Conservation (phyloP, 495 filamentous ascomycete species). For the Daldinia concentrica region DNA sequence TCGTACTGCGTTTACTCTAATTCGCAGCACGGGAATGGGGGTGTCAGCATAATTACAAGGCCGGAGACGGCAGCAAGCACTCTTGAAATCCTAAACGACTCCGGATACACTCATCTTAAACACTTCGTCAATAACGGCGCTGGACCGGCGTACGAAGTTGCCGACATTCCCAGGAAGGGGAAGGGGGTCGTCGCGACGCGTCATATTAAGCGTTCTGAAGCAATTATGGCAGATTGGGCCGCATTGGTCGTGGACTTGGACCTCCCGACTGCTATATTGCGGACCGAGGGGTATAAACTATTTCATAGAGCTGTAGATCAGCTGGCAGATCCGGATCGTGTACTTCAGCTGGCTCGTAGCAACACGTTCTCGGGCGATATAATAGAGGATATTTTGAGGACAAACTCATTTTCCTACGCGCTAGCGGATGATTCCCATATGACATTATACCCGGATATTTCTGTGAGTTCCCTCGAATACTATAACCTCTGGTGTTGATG, state of each 20-base stretch:
- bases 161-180: conserved; percentile 51
- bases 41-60: conserved; percentile 50
- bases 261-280: conserved; percentile 46
- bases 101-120: conserved; percentile 23
- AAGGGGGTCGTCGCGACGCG: conserved; percentile 52
- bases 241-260: conserved; percentile 47
- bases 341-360: conserved; percentile 47
- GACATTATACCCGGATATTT: conserved; percentile 50
- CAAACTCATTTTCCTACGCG: conserved; percentile 51
- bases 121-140: conserved; percentile 5
- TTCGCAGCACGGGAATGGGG: conserved; percentile 47
- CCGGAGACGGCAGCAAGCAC: conserved; percentile 47
- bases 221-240: conserved; percentile 53
- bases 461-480: conserved; percentile 36
- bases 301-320: conserved; percentile 49
- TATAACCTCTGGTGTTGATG: background rate
- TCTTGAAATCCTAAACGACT: conserved; percentile 42
- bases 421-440: conserved; percentile 47
- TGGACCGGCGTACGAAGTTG: conserved; percentile 41
- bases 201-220: conserved; percentile 44
- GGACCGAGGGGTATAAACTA: conserved; percentile 44
- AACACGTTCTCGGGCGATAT: conserved; percentile 46
- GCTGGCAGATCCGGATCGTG: conserved; percentile 46
- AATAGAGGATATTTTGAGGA: conserved; percentile 53
- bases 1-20: conserved; percentile 54